Base-by-base conservation (phyloP, 148 eudicot species). In the Polygonum maritimum region DNA sequence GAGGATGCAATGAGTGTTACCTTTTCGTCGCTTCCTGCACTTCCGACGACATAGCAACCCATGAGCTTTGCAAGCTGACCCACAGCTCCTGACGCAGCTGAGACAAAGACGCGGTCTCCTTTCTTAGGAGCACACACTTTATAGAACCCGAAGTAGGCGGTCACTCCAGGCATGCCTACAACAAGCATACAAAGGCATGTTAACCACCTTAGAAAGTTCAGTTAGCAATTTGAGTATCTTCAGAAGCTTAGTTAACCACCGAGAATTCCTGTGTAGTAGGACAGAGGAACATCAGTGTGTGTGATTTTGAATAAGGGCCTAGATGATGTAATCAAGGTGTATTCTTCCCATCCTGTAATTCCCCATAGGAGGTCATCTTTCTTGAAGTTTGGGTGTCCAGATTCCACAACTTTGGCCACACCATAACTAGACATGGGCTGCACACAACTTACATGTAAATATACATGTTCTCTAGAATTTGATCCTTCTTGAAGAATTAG, bases 261-360 rank as follows among this genome's bases (percentile, higher is more conserved):
- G 52, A 89, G 92, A 48, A 89, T 81, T 60, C 92, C 90, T 7
- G 87, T 82, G 81, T 84, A 89, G 71, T 89, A 89, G 19, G 92
- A 87, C 40, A 88, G 92, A 62, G 92, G 95, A 54, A 88, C 89
- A 71, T 88, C 89, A 6, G 81, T 84, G 47, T 90, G 74, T 51
- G 87, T 75, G 39, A 89, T 87, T 65, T 89, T 87, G 48, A 87
- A 81, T 3, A 84, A 76, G 4, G 26, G 3, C 7, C 77, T 60
- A 11, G 83, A 70, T 16, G 78, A 38, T 35, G 79, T 74, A 41
- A 84, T 74, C 36, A 86, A 75, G 76, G 86, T 87, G 51, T 89
- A 89, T 67, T 89, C 90, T 79, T 87, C 93, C 87, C 88, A 89
- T 69, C 86, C 81, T 21, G 89, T 85, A 0, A 76, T 52, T 69